Evolutionary conservation across 108 stramenopile genomes (phyloP).

Genomic region (Fragilaria radians): DNA sequence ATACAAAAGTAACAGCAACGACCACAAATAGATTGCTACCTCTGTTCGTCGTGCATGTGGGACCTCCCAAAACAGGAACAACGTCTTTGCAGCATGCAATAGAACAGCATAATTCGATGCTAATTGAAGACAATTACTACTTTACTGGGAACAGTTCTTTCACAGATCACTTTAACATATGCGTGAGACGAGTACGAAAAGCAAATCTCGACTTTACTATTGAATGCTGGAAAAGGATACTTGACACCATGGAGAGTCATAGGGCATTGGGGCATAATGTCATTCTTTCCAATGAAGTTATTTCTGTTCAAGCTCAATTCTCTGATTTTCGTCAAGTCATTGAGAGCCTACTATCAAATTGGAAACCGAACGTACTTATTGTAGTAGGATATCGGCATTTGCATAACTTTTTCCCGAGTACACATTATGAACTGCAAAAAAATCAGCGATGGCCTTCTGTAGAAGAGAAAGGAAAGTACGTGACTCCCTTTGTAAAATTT

Average conservation of each 20-base stretch:
- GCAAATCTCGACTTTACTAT: neutral
- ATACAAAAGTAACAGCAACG: too few species aligned
- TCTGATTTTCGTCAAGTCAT: neutral
- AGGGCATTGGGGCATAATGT: neutral
- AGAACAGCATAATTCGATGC: neutral
- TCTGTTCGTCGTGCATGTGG: slow-evolving; percentile 8
- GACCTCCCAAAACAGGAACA: slow-evolving; percentile 19
- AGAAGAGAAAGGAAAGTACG: neutral
- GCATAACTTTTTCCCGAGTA: neutral
- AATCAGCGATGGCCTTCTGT: neutral
- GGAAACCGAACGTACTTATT: neutral
- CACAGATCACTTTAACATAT: neutral
- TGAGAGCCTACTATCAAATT: neutral
- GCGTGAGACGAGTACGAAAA: neutral
- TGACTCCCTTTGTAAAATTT: neutral
- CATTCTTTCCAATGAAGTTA: neutral
- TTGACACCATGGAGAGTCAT: neutral
- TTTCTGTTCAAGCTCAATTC: neutral
- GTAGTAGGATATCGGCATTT: neutral
- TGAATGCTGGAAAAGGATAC: neutral
- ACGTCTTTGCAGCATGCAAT: slow-evolving; percentile 10
- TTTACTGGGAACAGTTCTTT: neutral
- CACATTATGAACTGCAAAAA: neutral
- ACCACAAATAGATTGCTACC: too few species aligned
- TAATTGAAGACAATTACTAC: neutral